Base-by-base conservation (phyloP, 23 red algal genomes). In the Gracilaria gracilis region DNA sequence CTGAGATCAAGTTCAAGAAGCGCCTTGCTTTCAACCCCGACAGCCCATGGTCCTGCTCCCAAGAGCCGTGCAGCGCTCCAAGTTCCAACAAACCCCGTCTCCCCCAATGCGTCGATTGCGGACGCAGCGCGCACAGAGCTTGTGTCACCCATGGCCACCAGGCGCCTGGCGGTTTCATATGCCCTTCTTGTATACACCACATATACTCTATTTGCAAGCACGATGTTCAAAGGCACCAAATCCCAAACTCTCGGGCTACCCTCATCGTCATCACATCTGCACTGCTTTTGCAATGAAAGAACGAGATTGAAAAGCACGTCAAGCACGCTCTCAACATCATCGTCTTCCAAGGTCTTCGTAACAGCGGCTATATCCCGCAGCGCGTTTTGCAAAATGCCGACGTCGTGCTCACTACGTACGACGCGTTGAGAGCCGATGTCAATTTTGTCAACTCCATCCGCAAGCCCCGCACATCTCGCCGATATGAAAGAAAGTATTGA, bases 381-480 rank as follows among this genome's bases (percentile, higher is more conserved):
- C 29, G 38, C 14, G 40, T 40, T 25, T 37, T 98, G 44, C 55
- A 76, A 23, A 66, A 69, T 15, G 91, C 94, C 15, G 96, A 98
- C 53, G 75, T 98, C 5, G 93, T 98, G 31, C 86, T 98, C 61
- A 94, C 96, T 55, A 98, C 96, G 12, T 98, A 95, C 64, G 96
- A 95, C 29, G 96, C 93, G 8, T 89, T 98, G 35, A 32, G 93
- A 31, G 84, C 61, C 19, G 96, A 95, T 69, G 78, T 95, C 21
- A 75, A 95, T 71, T 29, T 79, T 9, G 71, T 71, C 24, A 75
- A 96, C 23, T 67, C 54, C 7, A 46, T 86, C 28, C 50, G 64
- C 33, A 55, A 54, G 25, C 54, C 32, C 19, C 62, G 72, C 27
- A 80, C 42, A 19, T 20, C 55, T 12, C 57, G 83, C 38, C 92